These are phyloP conservation scores for Coemansia sp. DNA, from an alignment of 371 early-diverging fungal genomes.

Conservation along the genomic window DNA sequence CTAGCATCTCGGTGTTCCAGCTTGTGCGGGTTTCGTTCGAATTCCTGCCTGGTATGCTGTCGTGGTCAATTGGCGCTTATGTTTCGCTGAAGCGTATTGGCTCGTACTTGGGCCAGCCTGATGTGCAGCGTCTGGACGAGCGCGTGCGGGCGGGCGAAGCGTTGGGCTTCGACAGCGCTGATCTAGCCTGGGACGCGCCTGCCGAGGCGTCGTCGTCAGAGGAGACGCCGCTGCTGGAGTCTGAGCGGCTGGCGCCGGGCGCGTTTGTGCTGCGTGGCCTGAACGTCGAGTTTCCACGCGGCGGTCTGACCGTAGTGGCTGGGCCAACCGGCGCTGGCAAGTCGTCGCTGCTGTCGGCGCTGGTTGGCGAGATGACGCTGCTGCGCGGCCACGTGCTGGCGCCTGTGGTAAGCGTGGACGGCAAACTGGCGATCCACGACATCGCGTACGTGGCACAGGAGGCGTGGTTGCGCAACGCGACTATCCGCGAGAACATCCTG, in stretches of 20 bases:
- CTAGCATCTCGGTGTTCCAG: constrained; percentile 63
- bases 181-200: constrained; percentile 33
- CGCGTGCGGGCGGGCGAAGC: constrained; percentile 10
- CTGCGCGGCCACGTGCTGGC: constrained; percentile 47
- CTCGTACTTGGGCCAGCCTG: constrained; percentile 68
- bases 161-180: constrained; percentile 39
- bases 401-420: constrained; percentile 40
- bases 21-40: constrained; percentile 67
- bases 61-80: constrained; percentile 63
- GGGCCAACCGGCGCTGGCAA: constrained; percentile 92
- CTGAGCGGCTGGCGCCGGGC: background rate
- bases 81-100: constrained; percentile 77
- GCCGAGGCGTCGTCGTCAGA: constrained; percentile 1
- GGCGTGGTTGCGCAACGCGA: constrained; percentile 78
- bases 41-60: constrained; percentile 67
- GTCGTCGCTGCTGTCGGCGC: constrained; percentile 79
- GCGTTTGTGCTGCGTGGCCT: constrained; percentile 60
- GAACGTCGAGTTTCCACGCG: constrained; percentile 62
- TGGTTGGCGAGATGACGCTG: constrained; percentile 89
- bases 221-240: constrained; percentile 24
- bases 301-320: constrained; percentile 71
- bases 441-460: constrained; percentile 75
- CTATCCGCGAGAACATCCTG: constrained; percentile 75
- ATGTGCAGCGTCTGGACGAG: constrained; percentile 54
- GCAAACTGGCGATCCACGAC: constrained; percentile 52